Evolutionary conservation across 2,329 filamentous ascomycete species (phyloP), one percentile per base, ranked within the genome.

Genomic region (Clonostachys chloroleuca): DNA sequence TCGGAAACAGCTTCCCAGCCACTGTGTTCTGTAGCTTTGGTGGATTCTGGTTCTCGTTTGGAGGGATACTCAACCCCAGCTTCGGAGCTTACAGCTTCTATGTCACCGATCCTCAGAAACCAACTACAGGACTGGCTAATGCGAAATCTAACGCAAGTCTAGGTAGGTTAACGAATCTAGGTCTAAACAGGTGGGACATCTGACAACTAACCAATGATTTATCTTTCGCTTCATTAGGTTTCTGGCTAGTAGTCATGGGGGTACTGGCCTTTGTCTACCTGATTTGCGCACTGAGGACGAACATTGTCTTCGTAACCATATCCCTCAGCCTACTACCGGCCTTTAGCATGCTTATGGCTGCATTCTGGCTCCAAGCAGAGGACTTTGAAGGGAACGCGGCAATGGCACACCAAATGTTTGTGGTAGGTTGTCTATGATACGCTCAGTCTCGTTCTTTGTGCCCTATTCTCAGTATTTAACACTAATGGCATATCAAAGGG

Each of bases 271-370:
- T 87, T 51, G 60, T 89, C 55, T 89, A 80, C 68, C 67, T 89
- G 44, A 70, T 90, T 59, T 86, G 83, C 65, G 77, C 86, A 1
- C 68, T 89, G 16, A 81, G 87, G 43, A 90, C 85, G 33, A 91
- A 91, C 61, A 48, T 88, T 10, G 74, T 81, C 61, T 88, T 89
- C 64, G 77, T 87, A 54, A 54, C 81, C 47, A 86, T 91, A 63
- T 90, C 90, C 70, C 58, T 82, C 49, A 72, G 71, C 2, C 74
- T 90, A 14, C 62, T 78, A n/a, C 58, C 81, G 12, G 69, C 74
- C 4, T 87, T 90, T 58, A 60, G 64, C 12, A 67, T 82, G n/a
- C 33, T 89, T 34, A 74, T 84, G 0, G 82, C 72, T 3, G 74
- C 75, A 0, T 87, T 81, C 63, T 86, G 78, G 72, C 62, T 77